A percentile compares a stretch with the other conserved stretches of the same genome.
Conservation (phyloP, 1,284 basidiomycete species). For the Puccinia horiana region DNA sequence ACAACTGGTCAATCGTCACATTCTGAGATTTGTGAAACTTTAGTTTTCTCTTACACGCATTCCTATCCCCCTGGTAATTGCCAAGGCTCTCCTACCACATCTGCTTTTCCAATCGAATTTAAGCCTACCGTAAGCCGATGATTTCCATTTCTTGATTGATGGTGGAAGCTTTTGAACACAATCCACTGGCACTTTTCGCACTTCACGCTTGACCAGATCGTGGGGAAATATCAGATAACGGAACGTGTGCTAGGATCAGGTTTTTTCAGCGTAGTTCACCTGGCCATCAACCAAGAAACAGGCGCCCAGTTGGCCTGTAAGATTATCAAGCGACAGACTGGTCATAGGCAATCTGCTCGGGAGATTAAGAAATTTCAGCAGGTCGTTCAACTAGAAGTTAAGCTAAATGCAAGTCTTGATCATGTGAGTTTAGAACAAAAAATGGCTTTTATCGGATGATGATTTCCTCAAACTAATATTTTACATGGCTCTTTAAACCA, state of each 20-base stretch:
- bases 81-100: background rate
- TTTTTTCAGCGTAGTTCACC: conserved; percentile 48
- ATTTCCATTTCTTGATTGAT: background rate
- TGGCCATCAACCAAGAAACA: conserved; percentile 28
- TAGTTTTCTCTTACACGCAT: conserved; percentile 44
- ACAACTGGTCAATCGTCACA: background rate
- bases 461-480: background rate
- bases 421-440: conserved; percentile 30
- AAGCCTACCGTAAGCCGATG: conserved; percentile 17
- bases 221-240: conserved; percentile 39
- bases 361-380: conserved; percentile 29
- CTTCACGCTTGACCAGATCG: background rate
- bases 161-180: background rate
- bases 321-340: conserved; percentile 18
- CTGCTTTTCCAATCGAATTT: background rate
- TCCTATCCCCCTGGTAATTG: conserved; percentile 29
- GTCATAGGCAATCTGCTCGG: conserved; percentile 1
- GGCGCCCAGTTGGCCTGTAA: conserved; percentile 43
- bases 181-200: background rate
- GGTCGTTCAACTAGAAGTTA: conserved; percentile 35
- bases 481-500: background rate
- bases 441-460: background rate
- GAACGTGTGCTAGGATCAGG: conserved; percentile 44
- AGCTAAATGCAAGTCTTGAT: conserved; percentile 45
- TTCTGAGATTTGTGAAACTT: background rate